Conservation (phyloP, 139 green algal species). For the Astrephomene gubernaculifera region DNA sequence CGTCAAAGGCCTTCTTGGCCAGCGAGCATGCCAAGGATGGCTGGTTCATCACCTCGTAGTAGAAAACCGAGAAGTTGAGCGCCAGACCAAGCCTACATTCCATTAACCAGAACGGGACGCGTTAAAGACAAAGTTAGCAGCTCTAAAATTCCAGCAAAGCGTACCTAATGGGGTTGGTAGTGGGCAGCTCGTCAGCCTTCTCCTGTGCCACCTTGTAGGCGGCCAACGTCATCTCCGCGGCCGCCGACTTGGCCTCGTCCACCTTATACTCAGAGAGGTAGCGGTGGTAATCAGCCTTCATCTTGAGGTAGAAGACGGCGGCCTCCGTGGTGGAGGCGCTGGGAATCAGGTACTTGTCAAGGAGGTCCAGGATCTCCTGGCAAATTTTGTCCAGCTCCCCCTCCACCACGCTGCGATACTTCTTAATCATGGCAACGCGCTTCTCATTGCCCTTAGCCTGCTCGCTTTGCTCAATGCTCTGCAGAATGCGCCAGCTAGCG, state of each 20-base stretch:
- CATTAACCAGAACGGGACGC: too few relatives aligned
- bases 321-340: slow-evolving; percentile 92
- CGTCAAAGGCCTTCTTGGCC: slow-evolving; percentile 99
- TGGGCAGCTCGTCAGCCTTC: slow-evolving; percentile 79
- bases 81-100: slow-evolving; percentile 79
- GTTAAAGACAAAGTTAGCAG: too few relatives aligned
- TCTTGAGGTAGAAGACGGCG: slow-evolving; percentile 98
- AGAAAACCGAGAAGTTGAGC: slow-evolving; percentile 99
- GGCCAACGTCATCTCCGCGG: slow-evolving; percentile 93
- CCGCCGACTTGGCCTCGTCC: slow-evolving; percentile 89
- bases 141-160: neutral
- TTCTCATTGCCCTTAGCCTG: slow-evolving; percentile 95
- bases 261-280: slow-evolving; percentile 99
- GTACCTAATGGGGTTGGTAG: slow-evolving; percentile 95
- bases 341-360: slow-evolving; percentile 97
- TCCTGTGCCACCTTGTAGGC: slow-evolving; percentile 96
- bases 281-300: slow-evolving; percentile 97
- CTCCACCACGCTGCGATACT: slow-evolving; percentile 77
- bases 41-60: slow-evolving; percentile 99
- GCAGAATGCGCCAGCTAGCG: slow-evolving; percentile 97
- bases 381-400: slow-evolving; percentile 94
- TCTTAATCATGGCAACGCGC: slow-evolving; percentile 88
- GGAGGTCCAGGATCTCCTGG: slow-evolving; percentile 89
- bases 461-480: slow-evolving; percentile 97
- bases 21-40: slow-evolving; percentile 95